Conservation (phyloP, 2,329 filamentous ascomycete species). For the Ceratocystis colombiana region DNA sequence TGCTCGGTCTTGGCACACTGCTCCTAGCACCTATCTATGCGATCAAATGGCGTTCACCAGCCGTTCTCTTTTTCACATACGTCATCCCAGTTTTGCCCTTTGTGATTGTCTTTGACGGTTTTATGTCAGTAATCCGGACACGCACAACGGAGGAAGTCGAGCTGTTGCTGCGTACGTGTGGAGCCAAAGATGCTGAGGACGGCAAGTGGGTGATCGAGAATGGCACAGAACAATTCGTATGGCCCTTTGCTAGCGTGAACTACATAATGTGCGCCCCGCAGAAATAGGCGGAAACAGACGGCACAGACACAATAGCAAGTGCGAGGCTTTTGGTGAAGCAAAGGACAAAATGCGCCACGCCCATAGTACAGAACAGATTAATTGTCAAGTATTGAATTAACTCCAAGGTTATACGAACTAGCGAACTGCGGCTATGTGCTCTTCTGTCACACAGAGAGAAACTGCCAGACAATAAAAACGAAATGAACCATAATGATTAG, state of each 20-base stretch:
- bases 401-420: neutral
- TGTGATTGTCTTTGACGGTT: constrained; percentile 58
- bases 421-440: neutral
- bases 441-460: neutral
- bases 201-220: constrained; percentile 42
- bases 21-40: constrained; percentile 44
- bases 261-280: constrained; percentile 44
- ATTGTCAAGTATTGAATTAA: neutral
- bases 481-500: neutral
- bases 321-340: too few species aligned
- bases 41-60: constrained; percentile 42
- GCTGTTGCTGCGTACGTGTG: constrained; percentile 46
- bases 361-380: neutral
- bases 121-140: constrained; percentile 56
- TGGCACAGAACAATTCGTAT: constrained; percentile 40
- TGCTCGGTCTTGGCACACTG: constrained; percentile 45
- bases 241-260: constrained; percentile 42
- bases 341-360: too few species aligned
- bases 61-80: constrained; percentile 56
- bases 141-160: constrained; percentile 57
- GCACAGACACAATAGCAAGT: too few species aligned
- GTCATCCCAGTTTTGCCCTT: constrained; percentile 56
- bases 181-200: constrained; percentile 34
- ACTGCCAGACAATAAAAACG: neutral
- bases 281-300: neutral